These are phyloP conservation scores for Asterochloris erici DNA, from an alignment of 139 green algal genomes.

Conservation along the genomic window DNA sequence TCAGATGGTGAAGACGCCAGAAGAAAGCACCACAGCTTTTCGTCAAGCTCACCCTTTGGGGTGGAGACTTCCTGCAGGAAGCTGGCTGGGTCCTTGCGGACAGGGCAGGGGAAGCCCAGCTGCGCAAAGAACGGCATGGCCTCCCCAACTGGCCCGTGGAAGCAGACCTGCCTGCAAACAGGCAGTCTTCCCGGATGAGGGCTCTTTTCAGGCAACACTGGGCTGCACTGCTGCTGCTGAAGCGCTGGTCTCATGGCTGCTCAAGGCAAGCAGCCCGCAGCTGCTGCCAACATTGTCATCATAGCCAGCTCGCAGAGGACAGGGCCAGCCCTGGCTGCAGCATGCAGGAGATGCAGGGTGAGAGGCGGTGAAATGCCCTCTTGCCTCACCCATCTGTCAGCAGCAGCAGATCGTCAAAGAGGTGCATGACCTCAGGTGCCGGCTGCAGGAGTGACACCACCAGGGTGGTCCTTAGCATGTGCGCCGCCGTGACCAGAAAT, in stretches of 20 bases:
- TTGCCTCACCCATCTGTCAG: conserved; percentile 42
- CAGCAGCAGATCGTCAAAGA: conserved; percentile 76
- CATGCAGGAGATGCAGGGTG: neutral
- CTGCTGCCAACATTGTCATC: too few relatives aligned
- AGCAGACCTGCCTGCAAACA: conserved; percentile 13
- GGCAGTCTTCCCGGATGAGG: neutral
- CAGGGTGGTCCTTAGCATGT: conserved; percentile 39
- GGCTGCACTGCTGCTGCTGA: too few relatives aligned
- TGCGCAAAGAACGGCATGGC: conserved; percentile 58
- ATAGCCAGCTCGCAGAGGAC: too few relatives aligned
- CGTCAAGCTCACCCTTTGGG: conserved; percentile 25
- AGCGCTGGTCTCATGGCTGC: too few relatives aligned
- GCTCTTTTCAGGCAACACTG: too few relatives aligned
- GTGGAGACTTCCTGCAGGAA: conserved; percentile 73
- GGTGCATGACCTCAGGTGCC: conserved; percentile 56
- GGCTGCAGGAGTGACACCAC: conserved; percentile 82
- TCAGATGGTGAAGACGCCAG: neutral
- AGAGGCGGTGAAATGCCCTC: neutral
- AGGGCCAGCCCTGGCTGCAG: neutral
- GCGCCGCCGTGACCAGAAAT: conserved; percentile 33
- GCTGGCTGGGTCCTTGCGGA: conserved; percentile 64
- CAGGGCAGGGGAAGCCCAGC: conserved; percentile 63
- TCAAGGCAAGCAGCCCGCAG: too few relatives aligned
- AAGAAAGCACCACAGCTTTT: neutral
- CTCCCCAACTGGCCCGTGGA: conserved; percentile 45